phyloP scores from a whole-genome alignment of 768 basidiomycete species.

The Lentinula boryana region DNA sequence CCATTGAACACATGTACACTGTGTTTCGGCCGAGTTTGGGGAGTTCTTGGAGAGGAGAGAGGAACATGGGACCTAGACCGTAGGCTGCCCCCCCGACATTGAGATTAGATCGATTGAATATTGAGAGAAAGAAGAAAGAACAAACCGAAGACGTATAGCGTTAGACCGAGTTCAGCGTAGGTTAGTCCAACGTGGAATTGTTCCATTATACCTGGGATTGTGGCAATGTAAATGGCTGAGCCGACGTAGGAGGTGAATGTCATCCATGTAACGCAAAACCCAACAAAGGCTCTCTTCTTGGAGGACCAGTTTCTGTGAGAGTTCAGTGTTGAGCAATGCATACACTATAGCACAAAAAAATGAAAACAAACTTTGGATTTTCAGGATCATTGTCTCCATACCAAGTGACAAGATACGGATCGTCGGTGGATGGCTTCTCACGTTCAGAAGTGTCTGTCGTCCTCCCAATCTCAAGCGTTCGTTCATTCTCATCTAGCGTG shows the following conservation, averaged over 20 bases:
- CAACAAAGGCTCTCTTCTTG: constrained; percentile 21
- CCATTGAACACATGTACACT: constrained; percentile 24
- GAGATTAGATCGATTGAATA: background rate
- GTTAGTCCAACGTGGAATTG: constrained; percentile 22
- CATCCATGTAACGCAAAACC: constrained; percentile 25
- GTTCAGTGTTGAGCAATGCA: constrained; percentile 5
- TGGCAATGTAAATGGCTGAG: constrained; percentile 25
- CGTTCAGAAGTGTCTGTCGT: background rate
- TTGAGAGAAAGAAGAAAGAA: background rate
- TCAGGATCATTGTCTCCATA: constrained; percentile 21
- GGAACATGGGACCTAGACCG: constrained; percentile 22
- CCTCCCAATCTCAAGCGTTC: background rate
- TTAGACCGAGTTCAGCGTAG: constrained; percentile 22
- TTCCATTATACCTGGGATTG: constrained; percentile 17
- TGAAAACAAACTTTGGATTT: constrained; percentile 16
- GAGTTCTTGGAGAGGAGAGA: constrained; percentile 25
- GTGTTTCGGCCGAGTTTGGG: constrained; percentile 25
- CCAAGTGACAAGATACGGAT: constrained; percentile 20
- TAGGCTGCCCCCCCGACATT: constrained; percentile 7
- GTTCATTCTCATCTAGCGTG: background rate
- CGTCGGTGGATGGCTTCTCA: background rate
- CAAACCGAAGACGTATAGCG: constrained; percentile 20
- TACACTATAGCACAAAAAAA: background rate
- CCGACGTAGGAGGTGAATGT: constrained; percentile 29
- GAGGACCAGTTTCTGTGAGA: constrained; percentile 23